Evolutionary conservation across 2,329 filamentous ascomycete genomes (phyloP).

Genomic region (Apiospora aurea): DNA sequence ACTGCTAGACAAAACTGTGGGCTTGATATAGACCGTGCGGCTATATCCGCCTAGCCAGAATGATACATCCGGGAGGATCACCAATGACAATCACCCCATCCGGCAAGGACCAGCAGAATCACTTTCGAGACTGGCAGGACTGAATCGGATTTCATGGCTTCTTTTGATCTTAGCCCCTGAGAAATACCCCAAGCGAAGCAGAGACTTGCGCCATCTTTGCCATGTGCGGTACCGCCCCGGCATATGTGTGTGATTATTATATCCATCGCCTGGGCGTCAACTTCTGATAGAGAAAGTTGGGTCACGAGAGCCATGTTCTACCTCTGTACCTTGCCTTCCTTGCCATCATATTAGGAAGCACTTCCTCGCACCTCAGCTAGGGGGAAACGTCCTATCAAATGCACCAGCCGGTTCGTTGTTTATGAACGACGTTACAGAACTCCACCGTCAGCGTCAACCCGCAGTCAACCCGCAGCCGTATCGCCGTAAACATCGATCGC

Average conservation of each 20-base stretch:
- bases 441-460: neutral
- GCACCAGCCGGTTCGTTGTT: neutral
- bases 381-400: neutral
- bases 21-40: neutral
- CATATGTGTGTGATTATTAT: neutral
- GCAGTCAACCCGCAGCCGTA: neutral
- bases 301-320: neutral
- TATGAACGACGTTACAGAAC: neutral
- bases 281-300: neutral
- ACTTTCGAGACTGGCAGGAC: neutral
- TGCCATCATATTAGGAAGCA: slow-evolving; percentile 4
- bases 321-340: neutral
- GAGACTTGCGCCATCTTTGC: neutral
- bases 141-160: slow-evolving; percentile 12
- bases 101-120: slow-evolving; percentile 12
- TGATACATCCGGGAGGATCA: slow-evolving; percentile 1
- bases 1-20: neutral
- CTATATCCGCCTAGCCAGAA: slow-evolving; percentile 7
- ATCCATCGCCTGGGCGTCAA: neutral
- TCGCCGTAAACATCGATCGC: neutral
- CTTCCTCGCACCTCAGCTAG: neutral
- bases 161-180: slow-evolving; percentile 15
- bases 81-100: neutral
- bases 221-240: neutral
- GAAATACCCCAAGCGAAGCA: neutral